Evolutionary conservation across 306 rosid genomes (phyloP), one percentile per base, ranked within the genome.

Genomic region (Glycine latifolia): DNA sequence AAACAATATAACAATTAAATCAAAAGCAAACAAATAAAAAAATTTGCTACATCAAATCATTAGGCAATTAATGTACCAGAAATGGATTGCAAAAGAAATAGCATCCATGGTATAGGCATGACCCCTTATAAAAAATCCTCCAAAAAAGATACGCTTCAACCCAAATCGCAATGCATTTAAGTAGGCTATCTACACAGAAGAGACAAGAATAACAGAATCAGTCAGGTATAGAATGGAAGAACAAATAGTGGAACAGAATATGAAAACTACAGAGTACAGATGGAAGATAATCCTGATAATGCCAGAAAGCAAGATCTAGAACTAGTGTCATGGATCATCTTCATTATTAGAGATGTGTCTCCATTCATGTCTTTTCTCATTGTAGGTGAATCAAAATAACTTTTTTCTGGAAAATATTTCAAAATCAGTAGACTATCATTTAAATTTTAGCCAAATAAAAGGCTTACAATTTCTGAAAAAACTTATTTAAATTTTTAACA

Each of bases 51-150:
- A 16, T n/a, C 56, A 55, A 8, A 65, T 16, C 66, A 79, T 39
- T 65, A 72, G 71, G 44, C 11, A 74, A 66, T 46, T 55, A 73
- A 75, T 53, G 50, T 85, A 91, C 97, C 97, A 93, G 82, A 91
- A 93, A 39, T 91, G 91, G 83, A 91, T 84, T 48, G 97, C 97
- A 82, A 93, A 93, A 50, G 97, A 93, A 84, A 93, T 93, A 14
- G 97, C 87, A 54, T 93, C 97, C 97, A 91, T 93, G 85, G 97
- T 93, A 83, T 93, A 93, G 48, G 97, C 97, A 85, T 93, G 97
- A 54, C 97, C 97, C 89, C 97, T 86, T 83, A 91, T 93, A 79
- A 93, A 93, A 90, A 91, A 93, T 58, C 97, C 97, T 84, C 97
- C 97, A 26, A 93, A 93, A 84, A 91, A 90, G n/a, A 93, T 93